Base-by-base conservation (phyloP, 257 asterid genomes). In the Osmanthus fragrans region DNA sequence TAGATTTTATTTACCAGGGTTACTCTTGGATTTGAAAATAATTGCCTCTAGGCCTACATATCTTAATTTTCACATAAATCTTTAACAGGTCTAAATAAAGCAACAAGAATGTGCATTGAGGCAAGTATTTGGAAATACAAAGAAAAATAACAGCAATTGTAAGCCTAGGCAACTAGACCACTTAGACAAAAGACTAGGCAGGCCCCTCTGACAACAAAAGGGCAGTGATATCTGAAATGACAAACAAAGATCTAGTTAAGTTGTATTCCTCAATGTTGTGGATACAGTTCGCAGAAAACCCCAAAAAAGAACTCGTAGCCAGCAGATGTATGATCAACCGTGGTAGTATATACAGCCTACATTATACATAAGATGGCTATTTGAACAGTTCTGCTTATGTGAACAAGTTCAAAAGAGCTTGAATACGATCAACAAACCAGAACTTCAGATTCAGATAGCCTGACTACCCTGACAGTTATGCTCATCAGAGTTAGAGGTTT, bases 391-490 rank as follows among this genome's bases (percentile, higher is more conserved):
- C 69, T 11, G 36, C 36, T 23, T 10, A 27, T 11, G 69, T 27
- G 18, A 63, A 13, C 51, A 25, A 23, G 33, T 63, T 36, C 58
- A 56, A 54, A 36, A 42, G 70, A 78, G 47, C 75, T 56, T 78
- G 80, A 63, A 66, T 49, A 80, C 23, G 42, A 73, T 19, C 39
- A 79, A 51, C 29, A 65, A 29, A 65, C 30, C 30, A 56, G 10
- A 76, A 68, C 23, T 68, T 51, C 73, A 25, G 72, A 27, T 77
- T 58, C 36, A 73, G 70, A 74, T 7, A 79, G 68, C 69, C 27
- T 71, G 15, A 71, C 34, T 60, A 60, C 67, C 34, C n/a, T n/a
- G n/a, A n/a, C n/a, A n/a, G n/a, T n/a, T n/a, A 16, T 39, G 74
- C 40, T 36, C 39, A 54, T 51, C 77, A 72, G 69, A 30, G 9